Conservation (phyloP, 768 basidiomycete genomes). For the Gyrodon lividus region DNA sequence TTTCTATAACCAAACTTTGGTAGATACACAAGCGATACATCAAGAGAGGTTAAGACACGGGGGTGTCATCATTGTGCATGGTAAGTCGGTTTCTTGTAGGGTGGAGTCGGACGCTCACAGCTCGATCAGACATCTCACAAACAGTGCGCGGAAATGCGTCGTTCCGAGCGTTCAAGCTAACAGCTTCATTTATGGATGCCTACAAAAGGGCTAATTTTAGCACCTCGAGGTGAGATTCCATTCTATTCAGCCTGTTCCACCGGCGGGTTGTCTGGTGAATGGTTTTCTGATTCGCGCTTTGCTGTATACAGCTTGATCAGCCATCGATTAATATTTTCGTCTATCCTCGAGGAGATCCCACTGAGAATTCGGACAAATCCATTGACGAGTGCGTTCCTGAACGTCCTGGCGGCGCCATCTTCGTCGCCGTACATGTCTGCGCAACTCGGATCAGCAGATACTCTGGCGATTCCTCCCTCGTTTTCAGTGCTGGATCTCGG, state of each 20-base stretch:
- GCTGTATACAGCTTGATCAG: constrained; percentile 59
- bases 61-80: constrained; percentile 82
- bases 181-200: constrained; percentile 75
- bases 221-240: constrained; percentile 63
- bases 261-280: constrained; percentile 2
- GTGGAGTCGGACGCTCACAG: constrained; percentile 5
- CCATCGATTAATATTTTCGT: constrained; percentile 81
- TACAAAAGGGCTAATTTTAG: constrained; percentile 84
- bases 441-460: constrained; percentile 38
- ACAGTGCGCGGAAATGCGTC: constrained; percentile 81
- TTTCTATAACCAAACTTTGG: constrained; percentile 76
- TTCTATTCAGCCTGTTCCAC: not conserved
- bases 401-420: constrained; percentile 51
- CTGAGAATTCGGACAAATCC: constrained; percentile 81
- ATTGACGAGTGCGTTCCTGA: constrained; percentile 76
- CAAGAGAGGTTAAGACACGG: constrained; percentile 85
- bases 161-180: constrained; percentile 87
- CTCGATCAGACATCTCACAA: constrained; percentile 65
- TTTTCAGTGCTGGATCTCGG: constrained; percentile 73
- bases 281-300: not conserved
- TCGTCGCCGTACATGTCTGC: constrained; percentile 37
- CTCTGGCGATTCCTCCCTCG: constrained; percentile 52
- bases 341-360: constrained; percentile 83
- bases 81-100: constrained; percentile 38
- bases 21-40: constrained; percentile 83